Base-by-base conservation (phyloP, 192 early-diverging fungal species). In the Dissophora globulifera region DNA sequence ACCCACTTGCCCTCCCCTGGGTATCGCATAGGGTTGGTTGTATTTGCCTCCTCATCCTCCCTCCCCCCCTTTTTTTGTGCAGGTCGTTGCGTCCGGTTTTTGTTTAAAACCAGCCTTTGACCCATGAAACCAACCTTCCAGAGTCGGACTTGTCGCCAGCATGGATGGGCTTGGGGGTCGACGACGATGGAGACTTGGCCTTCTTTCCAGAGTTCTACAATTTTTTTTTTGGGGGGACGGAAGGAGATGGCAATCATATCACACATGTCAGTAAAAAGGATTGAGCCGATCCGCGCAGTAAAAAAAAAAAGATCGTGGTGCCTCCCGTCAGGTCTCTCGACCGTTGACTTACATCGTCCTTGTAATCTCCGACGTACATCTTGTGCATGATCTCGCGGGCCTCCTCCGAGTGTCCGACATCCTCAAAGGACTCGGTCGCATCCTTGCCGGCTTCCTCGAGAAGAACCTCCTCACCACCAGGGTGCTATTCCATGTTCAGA, bases 391-490 rank as follows among this genome's bases (percentile, higher is more conserved):
- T 67, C 17, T 93, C 93, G 55, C 89, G 90, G 25, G 97, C 97
- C 69, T 98, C 97, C 52, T 96, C 93, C 30, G 93, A 95, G 84
- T 98, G 95, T 23, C 97, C 97, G 75, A 98, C 94, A 79, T 96
- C 95, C 57, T 98, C 95, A 84, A 98, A 98, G 22, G 94, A 91
- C 67, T 92, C 95, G 40, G 93, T 93, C 30, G 94, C 92, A 79
- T 98, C 95, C 64, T 85, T 86, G 79, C 94, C 97, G 50, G 89
- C 95, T 66, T 91, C 87, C 81, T 97, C 97, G 43, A 96, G 69
- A 62, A 98, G 82, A 15, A 98, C 93, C 79, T 98, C 97, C 82
- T 97, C 97, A 78, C 97, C 97, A 78, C 97, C 97, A 23, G 96
- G 96, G 79, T 98, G 96, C 93, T 97, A 79, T 4, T 30, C 16